phyloP scores from a whole-genome alignment of 768 basidiomycete species.

The Rossbeevera mucosa region DNA sequence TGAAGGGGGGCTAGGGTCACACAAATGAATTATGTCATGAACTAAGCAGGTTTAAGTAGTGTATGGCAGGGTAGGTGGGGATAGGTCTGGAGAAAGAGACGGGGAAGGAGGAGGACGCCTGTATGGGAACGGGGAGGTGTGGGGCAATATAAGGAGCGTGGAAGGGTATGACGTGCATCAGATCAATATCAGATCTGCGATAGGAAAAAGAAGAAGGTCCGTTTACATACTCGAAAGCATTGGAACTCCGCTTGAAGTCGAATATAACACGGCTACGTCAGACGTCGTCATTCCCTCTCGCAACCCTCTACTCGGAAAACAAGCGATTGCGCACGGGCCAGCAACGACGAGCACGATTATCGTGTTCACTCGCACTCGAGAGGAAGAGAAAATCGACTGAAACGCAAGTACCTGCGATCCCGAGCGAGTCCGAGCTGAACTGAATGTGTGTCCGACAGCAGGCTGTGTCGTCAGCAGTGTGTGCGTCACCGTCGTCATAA shows the following conservation, averaged over 20 bases:
- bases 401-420: constrained; percentile 24
- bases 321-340: constrained; percentile 30
- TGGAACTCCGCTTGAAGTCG: constrained; percentile 42
- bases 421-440: constrained; percentile 17
- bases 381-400: constrained; percentile 4
- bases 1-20: constrained; percentile 5
- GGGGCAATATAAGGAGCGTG: constrained; percentile 19
- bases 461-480: constrained; percentile 17
- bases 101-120: neutral
- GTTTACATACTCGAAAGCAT: constrained; percentile 6
- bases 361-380: neutral
- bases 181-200: constrained; percentile 35
- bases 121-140: constrained; percentile 4
- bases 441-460: constrained; percentile 14
- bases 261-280: constrained; percentile 42
- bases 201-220: constrained; percentile 19
- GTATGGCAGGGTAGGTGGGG: neutral
- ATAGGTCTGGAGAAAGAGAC: neutral
- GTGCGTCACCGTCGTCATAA: constrained; percentile 27
- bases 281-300: constrained; percentile 38
- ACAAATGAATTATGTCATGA: neutral
- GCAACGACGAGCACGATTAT: constrained; percentile 15
- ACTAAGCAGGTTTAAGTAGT: neutral
- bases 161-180: constrained; percentile 31
- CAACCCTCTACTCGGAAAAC: constrained; percentile 29